Conservation (phyloP, 192 early-diverging fungal genomes). For the Coemansia sp. region DNA sequence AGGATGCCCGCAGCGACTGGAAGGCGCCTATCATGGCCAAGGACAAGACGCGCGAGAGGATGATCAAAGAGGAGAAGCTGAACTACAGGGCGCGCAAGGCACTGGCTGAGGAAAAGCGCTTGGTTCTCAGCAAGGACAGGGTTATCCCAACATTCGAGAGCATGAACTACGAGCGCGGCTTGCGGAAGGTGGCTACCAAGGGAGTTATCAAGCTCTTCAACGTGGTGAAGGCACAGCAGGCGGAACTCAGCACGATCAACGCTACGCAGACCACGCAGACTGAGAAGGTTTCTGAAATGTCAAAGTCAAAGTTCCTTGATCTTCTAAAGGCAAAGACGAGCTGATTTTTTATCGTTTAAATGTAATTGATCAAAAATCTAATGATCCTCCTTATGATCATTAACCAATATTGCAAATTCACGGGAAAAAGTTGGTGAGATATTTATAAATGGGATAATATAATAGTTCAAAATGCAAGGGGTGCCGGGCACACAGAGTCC, state of each 20-base stretch:
- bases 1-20: constrained; percentile 10
- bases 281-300: constrained; percentile 56
- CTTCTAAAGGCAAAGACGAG: constrained; percentile 60
- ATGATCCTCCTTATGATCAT: no score
- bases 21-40: constrained; percentile 79
- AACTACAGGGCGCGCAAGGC: constrained; percentile 81
- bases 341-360: constrained; percentile 6
- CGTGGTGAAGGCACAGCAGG: constrained; percentile 87
- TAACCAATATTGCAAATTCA: no score
- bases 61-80: constrained; percentile 80
- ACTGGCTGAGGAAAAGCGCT: constrained; percentile 70
- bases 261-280: constrained; percentile 59
- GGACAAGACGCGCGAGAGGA: constrained; percentile 76
- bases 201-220: constrained; percentile 97
- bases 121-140: constrained; percentile 64
- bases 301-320: constrained; percentile 73
- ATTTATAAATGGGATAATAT: not conserved
- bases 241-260: constrained; percentile 52
- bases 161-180: constrained; percentile 84
- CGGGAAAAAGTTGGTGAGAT: not conserved
- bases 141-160: constrained; percentile 73
- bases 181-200: constrained; percentile 87
- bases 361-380: not conserved
- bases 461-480: not conserved
- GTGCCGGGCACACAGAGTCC: no score